Evolutionary conservation across 768 basidiomycete species (phyloP).

Genomic region (Dioszegia aurantiaca): DNA sequence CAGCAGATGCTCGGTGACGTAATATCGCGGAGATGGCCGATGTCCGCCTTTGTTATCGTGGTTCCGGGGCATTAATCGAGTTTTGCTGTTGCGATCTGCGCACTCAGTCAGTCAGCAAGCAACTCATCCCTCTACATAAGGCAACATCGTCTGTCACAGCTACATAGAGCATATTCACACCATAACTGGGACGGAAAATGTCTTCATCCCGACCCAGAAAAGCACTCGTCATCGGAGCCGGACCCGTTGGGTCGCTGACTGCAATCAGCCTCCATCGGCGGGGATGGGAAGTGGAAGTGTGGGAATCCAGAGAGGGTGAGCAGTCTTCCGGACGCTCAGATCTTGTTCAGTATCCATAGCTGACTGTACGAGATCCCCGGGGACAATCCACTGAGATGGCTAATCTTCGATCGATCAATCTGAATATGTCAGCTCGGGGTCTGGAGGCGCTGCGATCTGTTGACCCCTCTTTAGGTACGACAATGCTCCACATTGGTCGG

Average conservation of each 20-base stretch:
- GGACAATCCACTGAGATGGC: conserved; percentile 31
- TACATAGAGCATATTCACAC: too few relatives aligned
- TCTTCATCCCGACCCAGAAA: conserved; percentile 28
- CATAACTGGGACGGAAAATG: not conserved
- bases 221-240: conserved; percentile 64
- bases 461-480: conserved; percentile 56
- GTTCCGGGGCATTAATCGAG: too few relatives aligned
- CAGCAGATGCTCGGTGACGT: not conserved
- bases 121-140: too few relatives aligned
- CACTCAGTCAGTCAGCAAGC: too few relatives aligned
- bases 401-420: conserved; percentile 77
- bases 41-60: too few relatives aligned
- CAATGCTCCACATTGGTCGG: too few relatives aligned
- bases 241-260: conserved; percentile 89
- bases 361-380: conserved; percentile 41
- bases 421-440: conserved; percentile 90
- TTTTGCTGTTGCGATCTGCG: not conserved
- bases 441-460: conserved; percentile 81
- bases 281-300: conserved; percentile 62
- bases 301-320: conserved; percentile 50
- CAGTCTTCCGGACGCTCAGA: not conserved
- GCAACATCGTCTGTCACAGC: too few relatives aligned
- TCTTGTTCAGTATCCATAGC: not conserved
- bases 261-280: conserved; percentile 79
- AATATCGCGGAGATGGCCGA: not conserved